Evolutionary conservation across 192 early-diverging fungal genomes (phyloP), one percentile per base, ranked within the genome.

Genomic region (Phlyctochytrium planicorne): DNA sequence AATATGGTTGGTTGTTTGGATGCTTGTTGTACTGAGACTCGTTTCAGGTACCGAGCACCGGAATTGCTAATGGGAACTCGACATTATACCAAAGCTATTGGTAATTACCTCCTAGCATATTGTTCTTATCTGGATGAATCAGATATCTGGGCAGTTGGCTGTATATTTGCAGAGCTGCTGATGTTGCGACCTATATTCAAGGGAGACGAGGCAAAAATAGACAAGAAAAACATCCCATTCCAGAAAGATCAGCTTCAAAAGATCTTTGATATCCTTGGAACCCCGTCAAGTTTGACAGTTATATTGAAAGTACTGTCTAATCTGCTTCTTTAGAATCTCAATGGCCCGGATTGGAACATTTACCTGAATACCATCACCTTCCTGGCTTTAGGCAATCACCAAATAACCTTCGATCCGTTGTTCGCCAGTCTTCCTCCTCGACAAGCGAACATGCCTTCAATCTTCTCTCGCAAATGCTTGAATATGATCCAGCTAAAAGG

Each of bases 91-190:
- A 64, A 74, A 25, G 78, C 75, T 17, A 68, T 78, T 1, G n/a
- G n/a, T n/a, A n/a, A n/a, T n/a, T n/a, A n/a, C n/a, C n/a, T n/a
- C n/a, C n/a, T n/a, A n/a, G n/a, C n/a, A n/a, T n/a, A n/a, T n/a
- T 62, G 66, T 52, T 52, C 17, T 17, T 29, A 17, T 60, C 23
- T 60, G n/a, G 25, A 27, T 60, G n/a, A n/a, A n/a, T n/a, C n/a
- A n/a, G 95, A 95, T 65, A 95, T 96, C 76, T 95, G 94, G 94
- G 92, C 94, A 0, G 91, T 96, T 35, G 95, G 95, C 24, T 97
- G 95, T 72, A 97, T 97, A 57, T 95, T 96, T 80, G 93, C 95
- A 33, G 95, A 97, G 78, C 88, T 97, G 75, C 81, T 97, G 53
- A 89, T 90, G 64, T 89, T 94, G 33, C 89, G 89, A 76, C 94